Percentiles rank a stretch among this genome's conserved stretches.
These are phyloP conservation scores for Solanum raphanifolium DNA, from an alignment of 257 asterid species.

Conservation along the genomic window DNA sequence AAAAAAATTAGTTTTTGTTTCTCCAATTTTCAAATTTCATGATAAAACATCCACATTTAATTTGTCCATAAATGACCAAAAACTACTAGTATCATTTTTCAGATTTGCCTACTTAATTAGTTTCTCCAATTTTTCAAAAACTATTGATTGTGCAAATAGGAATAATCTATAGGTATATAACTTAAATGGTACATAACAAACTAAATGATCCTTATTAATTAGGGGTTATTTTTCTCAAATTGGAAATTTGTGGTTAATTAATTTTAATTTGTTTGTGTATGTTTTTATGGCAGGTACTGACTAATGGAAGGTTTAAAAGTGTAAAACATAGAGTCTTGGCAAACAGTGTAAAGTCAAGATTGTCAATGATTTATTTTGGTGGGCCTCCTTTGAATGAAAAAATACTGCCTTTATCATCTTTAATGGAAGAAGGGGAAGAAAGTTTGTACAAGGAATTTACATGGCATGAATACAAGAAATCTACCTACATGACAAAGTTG, in stretches of 20 bases:
- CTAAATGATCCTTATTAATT: not conserved
- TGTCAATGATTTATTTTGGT: constrained; percentile 16
- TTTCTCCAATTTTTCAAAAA: not conserved
- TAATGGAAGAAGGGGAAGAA: constrained; percentile 12
- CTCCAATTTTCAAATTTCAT: not conserved
- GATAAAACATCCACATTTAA: too few relatives aligned
- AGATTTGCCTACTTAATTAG: not conserved
- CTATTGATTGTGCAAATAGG: not conserved
- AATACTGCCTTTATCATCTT: constrained; percentile 4
- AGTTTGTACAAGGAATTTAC: constrained; percentile 13
- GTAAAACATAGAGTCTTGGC: constrained; percentile 13
- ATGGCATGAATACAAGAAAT: constrained; percentile 14
- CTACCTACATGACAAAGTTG: constrained; percentile 11
- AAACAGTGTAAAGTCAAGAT: not conserved
- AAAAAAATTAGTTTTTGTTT: too few relatives aligned
- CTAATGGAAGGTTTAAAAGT: constrained; percentile 11
- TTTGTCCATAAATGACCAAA: not conserved
- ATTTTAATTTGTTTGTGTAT: not conserved
- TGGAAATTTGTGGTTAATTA: not conserved
- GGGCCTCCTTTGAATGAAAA: constrained; percentile 10
- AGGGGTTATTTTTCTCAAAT: not conserved
- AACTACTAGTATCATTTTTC: not conserved
- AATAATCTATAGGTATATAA: not conserved
- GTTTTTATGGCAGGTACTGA: constrained; percentile 6
- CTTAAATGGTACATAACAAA: not conserved